Evolutionary conservation across 2,329 filamentous ascomycete genomes (phyloP).

Genomic region (Clonostachys rhizophaga): DNA sequence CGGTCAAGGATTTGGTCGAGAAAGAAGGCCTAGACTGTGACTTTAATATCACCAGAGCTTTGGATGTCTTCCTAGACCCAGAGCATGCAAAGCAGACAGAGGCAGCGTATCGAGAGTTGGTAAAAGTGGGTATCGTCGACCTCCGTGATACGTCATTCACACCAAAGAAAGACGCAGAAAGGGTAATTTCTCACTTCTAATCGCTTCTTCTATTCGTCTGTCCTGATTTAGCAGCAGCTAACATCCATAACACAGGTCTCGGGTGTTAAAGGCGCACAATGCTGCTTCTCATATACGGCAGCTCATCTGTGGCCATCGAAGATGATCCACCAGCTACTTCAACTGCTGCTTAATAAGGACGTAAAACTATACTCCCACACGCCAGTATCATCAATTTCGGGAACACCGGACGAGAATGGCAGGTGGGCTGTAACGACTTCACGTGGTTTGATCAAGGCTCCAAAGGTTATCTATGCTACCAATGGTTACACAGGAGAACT

Average conservation of each 20-base stretch:
- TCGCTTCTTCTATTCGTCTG: not conserved
- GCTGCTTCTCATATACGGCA: constrained; percentile 9
- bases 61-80: constrained; percentile 27
- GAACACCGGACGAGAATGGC: not conserved
- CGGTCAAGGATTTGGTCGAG: constrained; percentile 27
- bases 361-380: not conserved
- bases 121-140: constrained; percentile 12
- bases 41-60: constrained; percentile 30
- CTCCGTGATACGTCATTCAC: constrained; percentile 14
- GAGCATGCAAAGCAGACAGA: constrained; percentile 13
- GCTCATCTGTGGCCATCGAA: constrained; percentile 9
- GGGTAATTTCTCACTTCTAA: constrained; percentile 3
- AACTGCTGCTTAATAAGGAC: constrained; percentile 4
- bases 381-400: not conserved
- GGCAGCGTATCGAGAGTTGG: constrained; percentile 19
- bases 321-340: constrained; percentile 7
- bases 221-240: not conserved
- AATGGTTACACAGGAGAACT: not conserved
- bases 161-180: constrained; percentile 19
- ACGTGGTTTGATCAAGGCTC: not conserved
- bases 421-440: not conserved
- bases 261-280: constrained; percentile 15
- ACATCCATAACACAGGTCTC: constrained; percentile 6
- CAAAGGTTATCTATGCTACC: not conserved
- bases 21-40: constrained; percentile 35